Evolutionary conservation across 306 rosid species (phyloP).

Genomic region (Trifolium subterraneum): DNA sequence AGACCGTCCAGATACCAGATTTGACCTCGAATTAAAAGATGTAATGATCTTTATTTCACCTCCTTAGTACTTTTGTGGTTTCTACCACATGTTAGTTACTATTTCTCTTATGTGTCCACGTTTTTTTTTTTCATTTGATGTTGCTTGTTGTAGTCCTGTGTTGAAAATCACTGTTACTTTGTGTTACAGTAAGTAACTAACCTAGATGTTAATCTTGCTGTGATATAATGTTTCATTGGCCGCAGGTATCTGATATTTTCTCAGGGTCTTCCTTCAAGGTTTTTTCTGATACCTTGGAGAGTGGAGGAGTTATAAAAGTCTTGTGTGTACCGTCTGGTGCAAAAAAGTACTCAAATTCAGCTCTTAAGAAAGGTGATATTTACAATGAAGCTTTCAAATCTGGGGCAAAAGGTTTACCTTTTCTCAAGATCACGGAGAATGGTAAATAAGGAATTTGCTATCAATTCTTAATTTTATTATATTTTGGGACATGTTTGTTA

Average conservation of each 20-base stretch:
- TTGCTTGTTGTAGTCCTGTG: conserved; percentile 13
- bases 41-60: conserved; percentile 57
- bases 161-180: conserved; percentile 21
- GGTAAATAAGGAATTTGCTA: conserved; percentile 54
- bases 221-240: conserved; percentile 31
- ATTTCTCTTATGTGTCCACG: background rate
- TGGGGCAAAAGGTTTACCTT: conserved; percentile 95
- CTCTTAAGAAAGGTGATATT: conserved; percentile 87
- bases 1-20: conserved; percentile 88
- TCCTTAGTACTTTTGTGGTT: conserved; percentile 24
- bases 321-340: conserved; percentile 81
- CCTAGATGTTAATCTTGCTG: conserved; percentile 39
- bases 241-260: conserved; percentile 85
- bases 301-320: conserved; percentile 79
- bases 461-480: conserved; percentile 2
- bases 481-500: conserved; percentile 12
- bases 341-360: conserved; percentile 81
- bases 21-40: conserved; percentile 87
- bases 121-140: conserved; percentile 17
- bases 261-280: conserved; percentile 79
- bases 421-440: conserved; percentile 78
- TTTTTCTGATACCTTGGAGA: conserved; percentile 77
- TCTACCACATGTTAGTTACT: conserved; percentile 19
- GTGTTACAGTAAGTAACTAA: conserved; percentile 2
- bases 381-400: conserved; percentile 76